Evolutionary conservation across 2,329 filamentous ascomycete species (phyloP), one percentile per base, ranked within the genome.

Genomic region (Trichophyton schoenleinii): DNA sequence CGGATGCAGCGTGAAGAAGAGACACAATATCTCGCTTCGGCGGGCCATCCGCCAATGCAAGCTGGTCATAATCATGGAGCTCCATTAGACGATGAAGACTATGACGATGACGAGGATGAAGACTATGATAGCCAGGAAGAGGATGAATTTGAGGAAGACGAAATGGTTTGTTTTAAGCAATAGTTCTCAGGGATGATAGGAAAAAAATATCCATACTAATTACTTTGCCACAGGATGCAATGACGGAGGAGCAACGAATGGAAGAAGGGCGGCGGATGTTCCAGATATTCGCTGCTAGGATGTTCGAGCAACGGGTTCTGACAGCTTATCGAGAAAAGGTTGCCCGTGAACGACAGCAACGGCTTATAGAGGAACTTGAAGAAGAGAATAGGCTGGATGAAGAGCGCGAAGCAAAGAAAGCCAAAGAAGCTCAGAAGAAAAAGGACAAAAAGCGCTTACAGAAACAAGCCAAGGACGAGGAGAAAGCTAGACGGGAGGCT

Each of bases 211-310:
- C 28, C 44, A 38, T 59, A 48, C 44, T 59, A 59, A 67, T 61
- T 58, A 57, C 59, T 41, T 59, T 31, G 13, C 22, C 5, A 44
- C 76, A 97, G 92, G 91, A 95, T 72, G 85, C 87, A 66, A 94
- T 97, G 89, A 96, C 91, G 59, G 92, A 97, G 78, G 90, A 96
- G 77, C 91, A 97, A 79, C 88, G 94, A 64, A 97, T 99, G 94
- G 91, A 97, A 73, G 94, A 99, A 79, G 94, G 94, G 64, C 85
- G 94, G 61, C 83, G 92, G 67, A 99, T 99, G 94, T 99, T 99
- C 72, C 94, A 99, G 74, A 97, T 99, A 73, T 99, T 99, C 74
- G 94, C 94, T 64, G 94, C 94, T 62, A 86, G 94, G 65, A 99
- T 99, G 94, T 99, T 99, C 74, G 94, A 99, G 77, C 94, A 99